These are phyloP conservation scores for Cercospora nicotianae DNA, from an alignment of 2,329 filamentous ascomycete species.

Conservation along the genomic window DNA sequence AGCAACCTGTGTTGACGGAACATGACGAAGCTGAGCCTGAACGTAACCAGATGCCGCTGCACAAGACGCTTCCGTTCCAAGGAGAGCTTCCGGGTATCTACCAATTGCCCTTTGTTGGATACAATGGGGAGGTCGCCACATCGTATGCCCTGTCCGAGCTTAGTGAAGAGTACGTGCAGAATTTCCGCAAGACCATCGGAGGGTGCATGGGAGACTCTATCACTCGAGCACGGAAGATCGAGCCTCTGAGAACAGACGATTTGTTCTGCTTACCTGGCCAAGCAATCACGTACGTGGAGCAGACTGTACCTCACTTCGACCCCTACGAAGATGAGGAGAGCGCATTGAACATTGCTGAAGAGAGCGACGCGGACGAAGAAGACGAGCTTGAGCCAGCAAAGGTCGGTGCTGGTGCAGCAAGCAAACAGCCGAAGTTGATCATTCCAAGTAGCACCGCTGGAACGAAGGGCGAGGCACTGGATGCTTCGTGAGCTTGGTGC, in stretches of 20 bases:
- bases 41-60: conserved; percentile 41
- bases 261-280: conserved; percentile 61
- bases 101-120: conserved; percentile 61
- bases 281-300: conserved; percentile 30
- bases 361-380: conserved; percentile 4
- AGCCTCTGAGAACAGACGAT: conserved; percentile 51
- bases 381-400: not conserved
- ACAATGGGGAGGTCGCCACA: conserved; percentile 58
- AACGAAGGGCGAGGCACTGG: not conserved
- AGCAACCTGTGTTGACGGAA: conserved; percentile 23
- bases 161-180: conserved; percentile 55
- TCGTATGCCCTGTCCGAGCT: conserved; percentile 44
- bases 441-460: not conserved
- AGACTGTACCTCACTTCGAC: conserved; percentile 13
- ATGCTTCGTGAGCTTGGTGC: not conserved
- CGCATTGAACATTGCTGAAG: conserved; percentile 13
- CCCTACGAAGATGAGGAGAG: conserved; percentile 7
- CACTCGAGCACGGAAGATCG: conserved; percentile 36
- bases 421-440: conserved; percentile 14
- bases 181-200: conserved; percentile 67
- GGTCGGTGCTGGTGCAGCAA: not conserved
- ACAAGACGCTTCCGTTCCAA: conserved; percentile 50
- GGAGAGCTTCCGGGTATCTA: conserved; percentile 51
- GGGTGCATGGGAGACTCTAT: conserved; percentile 55
- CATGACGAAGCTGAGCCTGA: conserved; percentile 53